Evolutionary conservation across 345 rosid species (phyloP).

Genomic region (Brassica incana): DNA sequence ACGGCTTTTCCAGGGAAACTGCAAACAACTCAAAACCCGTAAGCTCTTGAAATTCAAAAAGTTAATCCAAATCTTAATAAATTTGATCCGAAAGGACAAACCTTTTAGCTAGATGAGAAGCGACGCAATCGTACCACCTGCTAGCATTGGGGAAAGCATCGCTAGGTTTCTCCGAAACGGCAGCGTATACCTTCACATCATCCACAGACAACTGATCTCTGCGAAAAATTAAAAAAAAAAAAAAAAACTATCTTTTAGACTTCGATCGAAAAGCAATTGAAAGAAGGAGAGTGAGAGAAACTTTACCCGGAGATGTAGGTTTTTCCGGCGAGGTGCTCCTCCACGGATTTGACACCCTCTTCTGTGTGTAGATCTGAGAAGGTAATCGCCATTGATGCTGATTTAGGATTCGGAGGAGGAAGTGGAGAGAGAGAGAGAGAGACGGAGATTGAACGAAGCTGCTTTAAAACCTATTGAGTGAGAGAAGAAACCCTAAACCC

Average conservation of each 20-base stretch:
- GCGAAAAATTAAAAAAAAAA: background rate
- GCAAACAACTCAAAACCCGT: background rate
- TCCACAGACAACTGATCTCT: constrained; percentile 64
- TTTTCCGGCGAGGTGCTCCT: constrained; percentile 68
- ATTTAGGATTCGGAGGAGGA: background rate
- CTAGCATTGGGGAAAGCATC: constrained; percentile 64
- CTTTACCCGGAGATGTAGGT: constrained; percentile 74
- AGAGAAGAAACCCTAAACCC: constrained; percentile 27
- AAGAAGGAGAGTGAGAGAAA: background rate
- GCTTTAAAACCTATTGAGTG: constrained; percentile 20
- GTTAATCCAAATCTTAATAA: background rate
- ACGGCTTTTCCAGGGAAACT: constrained; percentile 89
- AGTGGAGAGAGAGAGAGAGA: background rate
- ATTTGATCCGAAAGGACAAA: constrained; percentile 22
- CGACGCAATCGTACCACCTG: constrained; percentile 74
- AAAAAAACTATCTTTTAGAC: background rate
- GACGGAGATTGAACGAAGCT: constrained; percentile 2
- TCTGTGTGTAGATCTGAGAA: constrained; percentile 51
- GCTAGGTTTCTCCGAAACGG: constrained; percentile 61
- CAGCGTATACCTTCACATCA: constrained; percentile 84
- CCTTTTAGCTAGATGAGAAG: constrained; percentile 71
- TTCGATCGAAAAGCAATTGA: background rate
- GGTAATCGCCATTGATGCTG: constrained; percentile 62
- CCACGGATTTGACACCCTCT: constrained; percentile 74
- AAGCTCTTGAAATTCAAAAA: background rate